These are phyloP conservation scores for Lathyrus oleraceus DNA, from an alignment of 306 rosid genomes.

Conservation along the genomic window DNA sequence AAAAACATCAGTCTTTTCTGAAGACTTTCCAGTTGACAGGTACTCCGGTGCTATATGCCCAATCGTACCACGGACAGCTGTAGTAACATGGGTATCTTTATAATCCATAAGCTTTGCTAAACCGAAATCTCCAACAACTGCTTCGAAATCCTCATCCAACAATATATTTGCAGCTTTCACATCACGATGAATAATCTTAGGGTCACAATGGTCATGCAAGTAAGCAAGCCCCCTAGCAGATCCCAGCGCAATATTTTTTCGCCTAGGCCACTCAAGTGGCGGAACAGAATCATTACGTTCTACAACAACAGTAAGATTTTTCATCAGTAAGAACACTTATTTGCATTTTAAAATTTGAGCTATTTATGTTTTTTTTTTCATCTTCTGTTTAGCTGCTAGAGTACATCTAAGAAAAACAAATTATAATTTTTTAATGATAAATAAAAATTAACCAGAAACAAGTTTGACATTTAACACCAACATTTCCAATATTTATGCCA, in stretches of 20 bases:
- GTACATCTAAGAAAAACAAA: background rate
- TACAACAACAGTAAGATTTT: slow-evolving; percentile 32
- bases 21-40: slow-evolving; percentile 93
- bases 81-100: slow-evolving; percentile 94
- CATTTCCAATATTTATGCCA: no score
- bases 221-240: slow-evolving; percentile 94
- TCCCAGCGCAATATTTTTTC: slow-evolving; percentile 77
- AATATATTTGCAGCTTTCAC: slow-evolving; percentile 96
- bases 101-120: slow-evolving; percentile 96
- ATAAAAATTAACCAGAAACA: background rate
- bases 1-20: slow-evolving; percentile 95
- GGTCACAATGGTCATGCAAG: slow-evolving; percentile 96
- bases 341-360: slow-evolving; percentile 21
- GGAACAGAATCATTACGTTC: slow-evolving; percentile 60
- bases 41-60: slow-evolving; percentile 98
- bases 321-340: slow-evolving; percentile 6
- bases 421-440: background rate
- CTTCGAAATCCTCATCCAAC: slow-evolving; percentile 91
- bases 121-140: slow-evolving; percentile 96
- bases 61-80: slow-evolving; percentile 94
- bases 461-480: no score
- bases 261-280: slow-evolving; percentile 71
- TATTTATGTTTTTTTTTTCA: background rate
- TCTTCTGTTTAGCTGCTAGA: background rate
- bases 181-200: slow-evolving; percentile 94